These are phyloP conservation scores for Colletotrichum lentis DNA, from an alignment of 2,329 filamentous ascomycete species.

Conservation along the genomic window DNA sequence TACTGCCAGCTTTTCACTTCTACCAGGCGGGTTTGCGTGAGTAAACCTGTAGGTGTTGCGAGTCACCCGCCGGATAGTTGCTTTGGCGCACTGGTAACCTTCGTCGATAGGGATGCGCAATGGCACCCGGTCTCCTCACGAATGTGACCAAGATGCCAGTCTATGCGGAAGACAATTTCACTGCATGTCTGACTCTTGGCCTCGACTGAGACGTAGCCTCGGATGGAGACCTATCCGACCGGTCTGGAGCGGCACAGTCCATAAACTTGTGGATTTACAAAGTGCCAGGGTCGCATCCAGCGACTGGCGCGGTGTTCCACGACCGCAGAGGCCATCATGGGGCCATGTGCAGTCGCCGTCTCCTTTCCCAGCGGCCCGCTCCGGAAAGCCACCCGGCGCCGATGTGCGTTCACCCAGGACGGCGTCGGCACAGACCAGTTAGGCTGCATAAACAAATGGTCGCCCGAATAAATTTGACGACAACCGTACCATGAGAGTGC, in stretches of 20 bases:
- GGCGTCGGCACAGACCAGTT: slow-evolving; percentile 29
- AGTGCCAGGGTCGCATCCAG: slow-evolving; percentile 29
- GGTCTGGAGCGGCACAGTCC: slow-evolving; percentile 1
- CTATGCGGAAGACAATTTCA: not conserved
- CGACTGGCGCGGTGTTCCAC: slow-evolving; percentile 21
- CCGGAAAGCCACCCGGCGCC: slow-evolving; percentile 28
- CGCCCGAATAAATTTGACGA: slow-evolving; percentile 7
- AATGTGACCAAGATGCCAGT: not conserved
- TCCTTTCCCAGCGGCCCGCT: slow-evolving; percentile 25
- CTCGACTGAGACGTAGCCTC: not conserved
- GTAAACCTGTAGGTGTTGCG: slow-evolving; percentile 12
- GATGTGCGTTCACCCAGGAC: slow-evolving; percentile 5
- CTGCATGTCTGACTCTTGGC: slow-evolving; percentile 1
- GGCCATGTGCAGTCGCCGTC: slow-evolving; percentile 21
- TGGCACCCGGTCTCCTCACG: no score
- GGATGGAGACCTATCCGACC: not conserved
- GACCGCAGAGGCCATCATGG: slow-evolving; percentile 33
- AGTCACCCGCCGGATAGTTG: slow-evolving; percentile 22
- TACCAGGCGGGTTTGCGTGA: not conserved
- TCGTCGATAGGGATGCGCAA: not conserved
- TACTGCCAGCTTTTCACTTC: slow-evolving; percentile 2
- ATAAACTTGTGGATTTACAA: slow-evolving; percentile 2
- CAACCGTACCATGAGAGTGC: not conserved
- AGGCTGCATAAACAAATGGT: slow-evolving; percentile 1
- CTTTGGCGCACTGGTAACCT: not conserved